Percentiles rank a stretch among this genome's conserved stretches.
Evolutionary conservation across 352 stramenopile genomes (phyloP).

Genomic region (Phytophthora melonis): DNA sequence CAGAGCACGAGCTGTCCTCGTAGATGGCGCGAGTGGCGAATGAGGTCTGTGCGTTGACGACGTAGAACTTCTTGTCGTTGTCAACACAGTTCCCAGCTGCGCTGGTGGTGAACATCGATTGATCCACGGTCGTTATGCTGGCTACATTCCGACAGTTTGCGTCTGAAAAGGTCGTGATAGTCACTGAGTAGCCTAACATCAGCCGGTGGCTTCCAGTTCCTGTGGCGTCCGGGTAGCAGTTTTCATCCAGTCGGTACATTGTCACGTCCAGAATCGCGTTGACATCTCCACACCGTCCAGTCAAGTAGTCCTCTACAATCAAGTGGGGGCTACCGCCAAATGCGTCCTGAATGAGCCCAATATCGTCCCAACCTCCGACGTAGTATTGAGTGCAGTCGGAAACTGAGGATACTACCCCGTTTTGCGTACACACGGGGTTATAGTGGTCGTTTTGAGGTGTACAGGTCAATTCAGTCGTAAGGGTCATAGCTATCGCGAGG

Average conservation of each 20-base stretch:
- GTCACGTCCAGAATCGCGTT: not conserved
- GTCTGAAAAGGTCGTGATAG: slow-evolving; percentile 2
- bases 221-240: slow-evolving; percentile 2
- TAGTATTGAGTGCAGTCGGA: slow-evolving; percentile 12
- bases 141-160: not conserved
- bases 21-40: slow-evolving; percentile 1
- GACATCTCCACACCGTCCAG: not conserved
- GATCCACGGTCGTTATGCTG: not conserved
- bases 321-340: not conserved
- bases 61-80: not conserved
- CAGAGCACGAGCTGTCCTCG: slow-evolving; percentile 8
- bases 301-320: slow-evolving; percentile 5
- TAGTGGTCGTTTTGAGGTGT: slow-evolving; percentile 10
- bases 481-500: not conserved
- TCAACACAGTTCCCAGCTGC: not conserved
- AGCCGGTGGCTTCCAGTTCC: slow-evolving; percentile 5
- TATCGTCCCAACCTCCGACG: slow-evolving; percentile 1
- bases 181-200: slow-evolving; percentile 2
- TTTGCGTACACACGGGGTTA: not conserved
- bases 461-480: slow-evolving; percentile 1
- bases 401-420: not conserved
- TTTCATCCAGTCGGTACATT: slow-evolving; percentile 10
- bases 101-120: not conserved
- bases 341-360: slow-evolving; percentile 2
- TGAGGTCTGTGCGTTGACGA: not conserved